Evolutionary conservation across 2,329 filamentous ascomycete species (phyloP).

Genomic region (Fusarium graminum): DNA sequence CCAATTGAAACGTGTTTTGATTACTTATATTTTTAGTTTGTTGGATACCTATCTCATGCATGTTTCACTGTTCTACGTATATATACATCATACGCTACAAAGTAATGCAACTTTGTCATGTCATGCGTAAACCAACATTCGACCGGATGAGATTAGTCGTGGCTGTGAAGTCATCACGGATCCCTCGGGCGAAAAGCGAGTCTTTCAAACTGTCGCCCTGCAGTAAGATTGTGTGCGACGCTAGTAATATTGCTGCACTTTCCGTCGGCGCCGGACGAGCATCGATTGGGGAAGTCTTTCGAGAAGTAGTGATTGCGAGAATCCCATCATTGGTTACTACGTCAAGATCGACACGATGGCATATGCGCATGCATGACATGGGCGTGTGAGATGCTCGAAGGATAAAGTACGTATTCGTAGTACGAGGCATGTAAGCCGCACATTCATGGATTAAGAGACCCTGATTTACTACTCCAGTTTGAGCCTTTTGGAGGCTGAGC

Average conservation of each 20-base stretch:
- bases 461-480: conserved; percentile 1
- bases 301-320: conserved; percentile 34
- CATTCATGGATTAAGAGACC: conserved; percentile 8
- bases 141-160: conserved; percentile 6
- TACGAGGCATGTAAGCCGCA: background rate
- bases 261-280: conserved; percentile 20
- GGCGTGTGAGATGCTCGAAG: conserved; percentile 8
- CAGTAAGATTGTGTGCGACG: conserved; percentile 21
- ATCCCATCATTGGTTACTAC: conserved; percentile 29
- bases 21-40: conserved; percentile 24
- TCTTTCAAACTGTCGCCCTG: conserved; percentile 5
- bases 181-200: conserved; percentile 22
- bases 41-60: background rate
- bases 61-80: background rate
- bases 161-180: conserved; percentile 30
- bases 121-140: background rate
- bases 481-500: conserved; percentile 16
- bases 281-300: conserved; percentile 10
- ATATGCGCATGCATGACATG: conserved; percentile 19
- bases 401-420: conserved; percentile 6
- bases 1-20: conserved; percentile 36
- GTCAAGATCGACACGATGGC: conserved; percentile 23
- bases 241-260: conserved; percentile 1
- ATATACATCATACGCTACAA: background rate
- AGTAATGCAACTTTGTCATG: background rate